Base-by-base conservation (phyloP, 257 asterid species). In the Coffea canephora region DNA sequence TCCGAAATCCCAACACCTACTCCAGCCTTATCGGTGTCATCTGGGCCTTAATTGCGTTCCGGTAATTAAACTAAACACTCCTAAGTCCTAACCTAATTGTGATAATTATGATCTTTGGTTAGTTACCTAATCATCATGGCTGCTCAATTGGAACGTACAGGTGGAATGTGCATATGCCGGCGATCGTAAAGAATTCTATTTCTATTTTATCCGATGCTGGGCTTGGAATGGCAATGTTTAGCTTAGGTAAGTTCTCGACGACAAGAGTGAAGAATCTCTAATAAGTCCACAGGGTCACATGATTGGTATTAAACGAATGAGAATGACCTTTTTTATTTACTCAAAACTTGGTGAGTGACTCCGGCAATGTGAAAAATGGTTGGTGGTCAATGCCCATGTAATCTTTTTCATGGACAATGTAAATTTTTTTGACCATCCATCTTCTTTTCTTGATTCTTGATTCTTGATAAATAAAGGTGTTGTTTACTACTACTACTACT, bases 211-310 rank as follows among this genome's bases (percentile, higher is more conserved):
- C 98, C 0, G 94, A 95, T 82, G 98, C 99, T 74, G 99, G 99
- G 27, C 98, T 95, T 72, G 99, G 99, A 78, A 95, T 93, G 99
- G 98, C 98, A 52, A 95, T 95, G 99, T 95, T 93, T 84, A 93
- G 98, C 84, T 88, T 93, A 84, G 98, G 99, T 93, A 62, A 71
- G 88, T 87, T 14, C 15, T 52, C 5, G 43, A 39, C 43, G 5
- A 39, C 43, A 39, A 8, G 12, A 8, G 50, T 48, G 50, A 48
- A 48, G 50, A 48, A 48, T 48, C 50, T 6, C 50, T 6, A 48
- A 6, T 0, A 48, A 6, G 50, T 39, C 43, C 43, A 39, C 2
- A 39, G 3, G 5, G 43, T 39, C 43, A 39, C 43, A 39, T 49
- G 54, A 13, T 49, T 9, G 15, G 11, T 49, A 13, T 49, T 49